phyloP scores from a whole-genome alignment of 331 rosid species.

The Dryas integrifolia region DNA sequence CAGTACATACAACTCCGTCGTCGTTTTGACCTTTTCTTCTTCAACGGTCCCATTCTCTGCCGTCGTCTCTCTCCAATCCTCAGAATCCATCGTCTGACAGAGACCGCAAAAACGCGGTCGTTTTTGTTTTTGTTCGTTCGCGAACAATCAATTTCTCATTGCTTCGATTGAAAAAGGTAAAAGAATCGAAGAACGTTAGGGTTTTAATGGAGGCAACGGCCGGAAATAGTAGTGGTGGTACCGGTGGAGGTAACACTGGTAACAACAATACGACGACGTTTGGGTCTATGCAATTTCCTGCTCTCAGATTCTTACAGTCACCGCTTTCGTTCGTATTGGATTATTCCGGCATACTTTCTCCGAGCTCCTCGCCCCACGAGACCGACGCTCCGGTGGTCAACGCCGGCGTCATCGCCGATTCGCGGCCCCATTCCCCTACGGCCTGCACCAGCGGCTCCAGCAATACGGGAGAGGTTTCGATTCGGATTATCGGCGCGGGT shows the following conservation, averaged over 20 bases:
- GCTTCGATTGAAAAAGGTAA: too few relatives aligned
- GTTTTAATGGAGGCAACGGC: constrained; percentile 21
- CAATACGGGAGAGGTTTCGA: constrained; percentile 56
- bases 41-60: constrained; percentile 1
- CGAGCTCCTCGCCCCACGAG: constrained; percentile 28
- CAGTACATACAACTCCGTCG: constrained; percentile 3
- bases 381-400: constrained; percentile 30
- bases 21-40: constrained; percentile 20
- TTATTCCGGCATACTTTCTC: constrained; percentile 53
- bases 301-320: constrained; percentile 44
- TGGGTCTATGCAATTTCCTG: constrained; percentile 42
- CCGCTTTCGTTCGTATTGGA: constrained; percentile 57
- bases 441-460: constrained; percentile 28
- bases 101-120: background rate
- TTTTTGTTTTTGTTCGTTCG: too few relatives aligned
- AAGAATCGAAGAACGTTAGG: constrained; percentile 26
- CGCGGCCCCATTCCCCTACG: constrained; percentile 26
- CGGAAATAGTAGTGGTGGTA: constrained; percentile 5
- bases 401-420: constrained; percentile 31
- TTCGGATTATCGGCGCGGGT: constrained; percentile 53
- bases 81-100: background rate
- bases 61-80: constrained; percentile 13
- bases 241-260: constrained; percentile 20
- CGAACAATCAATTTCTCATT: too few relatives aligned
- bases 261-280: constrained; percentile 12